Evolutionary conservation across 225 moss, liverwort and hornwort genomes (phyloP).

Genomic region (Marchantia paleacea): DNA sequence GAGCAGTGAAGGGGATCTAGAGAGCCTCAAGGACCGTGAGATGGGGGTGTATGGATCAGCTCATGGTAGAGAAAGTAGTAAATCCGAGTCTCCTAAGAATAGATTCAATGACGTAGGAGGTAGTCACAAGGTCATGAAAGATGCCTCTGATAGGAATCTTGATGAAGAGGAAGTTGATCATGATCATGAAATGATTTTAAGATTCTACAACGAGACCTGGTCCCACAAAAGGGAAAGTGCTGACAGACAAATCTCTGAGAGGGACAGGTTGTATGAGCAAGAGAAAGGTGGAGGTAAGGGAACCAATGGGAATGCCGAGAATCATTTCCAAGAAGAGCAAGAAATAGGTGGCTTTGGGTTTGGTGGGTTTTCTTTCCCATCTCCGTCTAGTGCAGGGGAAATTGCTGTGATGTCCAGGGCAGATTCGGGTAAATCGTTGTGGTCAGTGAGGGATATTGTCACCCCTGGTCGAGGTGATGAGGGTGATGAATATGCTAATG

Average conservation of each 20-base stretch:
- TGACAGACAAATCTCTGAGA: conserved; percentile 59
- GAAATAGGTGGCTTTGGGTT: conserved; percentile 57
- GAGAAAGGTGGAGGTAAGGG: conserved; percentile 49
- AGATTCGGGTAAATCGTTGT: conserved; percentile 93
- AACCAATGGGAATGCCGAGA: conserved; percentile 57
- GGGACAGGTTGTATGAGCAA: conserved; percentile 41
- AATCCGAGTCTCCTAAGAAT: conserved; percentile 31
- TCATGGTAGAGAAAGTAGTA: conserved; percentile 33
- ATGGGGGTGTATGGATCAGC: conserved; percentile 38
- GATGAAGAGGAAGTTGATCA: conserved; percentile 80
- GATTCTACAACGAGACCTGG: conserved; percentile 89
- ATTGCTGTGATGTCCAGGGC: conserved; percentile 82
- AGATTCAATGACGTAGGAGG: conserved; percentile 33
- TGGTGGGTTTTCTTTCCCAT: conserved; percentile 97
- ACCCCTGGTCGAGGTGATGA: conserved; percentile 73
- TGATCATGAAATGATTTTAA: conserved; percentile 83
- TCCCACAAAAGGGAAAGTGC: conserved; percentile 77
- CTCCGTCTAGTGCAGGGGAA: conserved; percentile 95
- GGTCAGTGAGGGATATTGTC: conserved; percentile 85
- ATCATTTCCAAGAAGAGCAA: conserved; percentile 55
- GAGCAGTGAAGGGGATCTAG: conserved; percentile 69
- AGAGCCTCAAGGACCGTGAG: conserved; percentile 49
- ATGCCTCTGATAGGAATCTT: conserved; percentile 49
- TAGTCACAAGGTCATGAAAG: conserved; percentile 34
- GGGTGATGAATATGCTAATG: conserved; percentile 73